A percentile compares a stretch with the other conserved stretches of the same genome.
Conservation (phyloP, 139 green algal genomes). For the Asterochloris erici region DNA sequence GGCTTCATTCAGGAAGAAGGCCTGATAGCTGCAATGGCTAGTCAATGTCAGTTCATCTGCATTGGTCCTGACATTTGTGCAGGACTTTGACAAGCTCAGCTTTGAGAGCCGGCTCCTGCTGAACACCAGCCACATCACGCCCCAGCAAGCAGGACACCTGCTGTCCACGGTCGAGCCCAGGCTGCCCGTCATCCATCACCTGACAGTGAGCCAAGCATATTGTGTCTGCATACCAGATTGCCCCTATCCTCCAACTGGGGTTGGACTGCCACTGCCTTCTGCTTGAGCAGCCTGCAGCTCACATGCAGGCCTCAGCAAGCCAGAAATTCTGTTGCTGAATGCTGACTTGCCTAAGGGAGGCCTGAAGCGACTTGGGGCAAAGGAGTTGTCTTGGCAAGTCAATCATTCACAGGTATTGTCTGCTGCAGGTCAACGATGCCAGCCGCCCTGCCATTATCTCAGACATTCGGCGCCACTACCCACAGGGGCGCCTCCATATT, state of each 20-base stretch:
- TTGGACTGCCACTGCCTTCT: too few species aligned
- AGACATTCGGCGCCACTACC: constrained; percentile 22
- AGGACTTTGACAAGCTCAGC: background rate
- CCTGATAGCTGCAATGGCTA: background rate
- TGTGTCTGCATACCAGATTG: background rate
- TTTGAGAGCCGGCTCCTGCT: background rate
- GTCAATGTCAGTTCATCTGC: background rate
- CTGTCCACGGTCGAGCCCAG: constrained; percentile 19
- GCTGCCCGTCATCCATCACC: constrained; percentile 36
- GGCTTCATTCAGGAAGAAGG: background rate
- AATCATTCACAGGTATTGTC: too few species aligned
- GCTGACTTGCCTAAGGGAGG: too few species aligned
- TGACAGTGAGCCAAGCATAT: constrained; percentile 10
- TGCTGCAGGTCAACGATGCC: constrained; percentile 26
- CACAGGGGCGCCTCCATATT: constrained; percentile 18
- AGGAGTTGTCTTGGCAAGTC: too few species aligned
- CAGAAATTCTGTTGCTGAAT: too few species aligned
- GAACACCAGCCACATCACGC: constrained; percentile 48
- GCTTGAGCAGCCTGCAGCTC: too few species aligned
- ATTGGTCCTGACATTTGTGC: background rate
- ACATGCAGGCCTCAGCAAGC: too few species aligned
- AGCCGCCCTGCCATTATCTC: constrained; percentile 27
- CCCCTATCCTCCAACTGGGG: too few species aligned
- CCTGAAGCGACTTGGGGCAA: too few species aligned
- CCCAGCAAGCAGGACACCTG: constrained; percentile 32